phyloP scores from a whole-genome alignment of 1,139 yeast species.

The Geotrichum australiense region DNA sequence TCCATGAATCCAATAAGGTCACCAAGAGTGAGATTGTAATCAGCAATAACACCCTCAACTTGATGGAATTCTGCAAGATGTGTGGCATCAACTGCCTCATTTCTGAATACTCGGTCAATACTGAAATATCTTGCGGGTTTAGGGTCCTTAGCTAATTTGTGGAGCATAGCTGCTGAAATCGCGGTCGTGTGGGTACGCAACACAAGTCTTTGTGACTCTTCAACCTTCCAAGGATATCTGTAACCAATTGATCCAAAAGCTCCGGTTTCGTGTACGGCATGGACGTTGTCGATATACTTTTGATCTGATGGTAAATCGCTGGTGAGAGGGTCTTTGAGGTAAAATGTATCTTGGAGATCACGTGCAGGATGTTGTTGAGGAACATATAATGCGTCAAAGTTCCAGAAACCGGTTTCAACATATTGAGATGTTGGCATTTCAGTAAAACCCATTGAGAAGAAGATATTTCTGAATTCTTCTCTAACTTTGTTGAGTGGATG shows the following conservation, averaged over 20 bases:
- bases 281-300: conserved; percentile 68
- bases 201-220: conserved; percentile 84
- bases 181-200: conserved; percentile 98
- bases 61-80: conserved; percentile 99
- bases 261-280: conserved; percentile 81
- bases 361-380: conserved; percentile 99
- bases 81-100: conserved; percentile 99
- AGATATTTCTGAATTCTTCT: conserved; percentile 95
- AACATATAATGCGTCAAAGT: conserved; percentile 89
- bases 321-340: conserved; percentile 80
- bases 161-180: conserved; percentile 80
- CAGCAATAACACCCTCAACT: conserved; percentile 98
- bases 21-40: conserved; percentile 89
- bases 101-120: conserved; percentile 97
- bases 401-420: conserved; percentile 98
- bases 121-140: conserved; percentile 89
- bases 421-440: conserved; percentile 99
- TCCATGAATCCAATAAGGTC: conserved; percentile 98
- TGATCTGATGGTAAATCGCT: conserved; percentile 80
- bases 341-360: conserved; percentile 96
- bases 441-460: conserved; percentile 95
- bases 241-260: conserved; percentile 94
- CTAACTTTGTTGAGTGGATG: conserved; percentile 96
- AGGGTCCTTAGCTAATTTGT: conserved; percentile 81
- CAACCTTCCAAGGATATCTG: conserved; percentile 94